Percentiles rank a stretch among this genome's conserved stretches.
phyloP scores from a whole-genome alignment of 2,329 filamentous ascomycete species.

The Trichoderma lentiforme region DNA sequence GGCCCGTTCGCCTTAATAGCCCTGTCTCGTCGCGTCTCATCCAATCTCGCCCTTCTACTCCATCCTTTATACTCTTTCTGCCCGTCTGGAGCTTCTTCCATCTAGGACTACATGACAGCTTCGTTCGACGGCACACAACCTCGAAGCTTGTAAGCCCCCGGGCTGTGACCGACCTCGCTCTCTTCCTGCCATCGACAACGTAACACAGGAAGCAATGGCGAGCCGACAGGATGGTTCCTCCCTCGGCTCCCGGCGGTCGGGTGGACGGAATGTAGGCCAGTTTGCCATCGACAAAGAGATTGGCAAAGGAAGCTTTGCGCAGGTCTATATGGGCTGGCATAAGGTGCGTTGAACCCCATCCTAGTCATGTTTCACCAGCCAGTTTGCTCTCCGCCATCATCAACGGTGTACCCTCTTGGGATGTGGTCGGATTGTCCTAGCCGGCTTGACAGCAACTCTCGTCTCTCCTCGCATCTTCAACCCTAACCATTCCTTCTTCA shows the following conservation, averaged over 20 bases:
- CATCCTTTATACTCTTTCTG: neutral
- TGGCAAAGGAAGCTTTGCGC: slow-evolving; percentile 95
- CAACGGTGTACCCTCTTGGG: neutral
- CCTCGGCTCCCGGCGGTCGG: slow-evolving; percentile 35
- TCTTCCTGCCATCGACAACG: slow-evolving; percentile 34
- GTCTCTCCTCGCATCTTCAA: neutral
- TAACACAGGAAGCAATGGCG: slow-evolving; percentile 38
- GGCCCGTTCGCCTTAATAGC: slow-evolving; percentile 22
- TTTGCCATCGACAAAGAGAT: slow-evolving; percentile 86
- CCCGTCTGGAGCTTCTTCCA: neutral
- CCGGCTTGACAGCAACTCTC: neutral
- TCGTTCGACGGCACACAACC: slow-evolving; percentile 33
- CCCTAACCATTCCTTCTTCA: neutral
- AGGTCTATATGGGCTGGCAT: slow-evolving; percentile 84
- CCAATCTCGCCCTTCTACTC: neutral
- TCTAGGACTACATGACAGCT: slow-evolving; percentile 41
- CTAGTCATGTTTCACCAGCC: neutral
- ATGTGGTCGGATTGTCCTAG: neutral
- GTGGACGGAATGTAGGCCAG: slow-evolving; percentile 56
- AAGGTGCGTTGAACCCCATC: slow-evolving; percentile 51
- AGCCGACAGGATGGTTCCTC: slow-evolving; percentile 38
- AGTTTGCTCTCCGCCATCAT: neutral
- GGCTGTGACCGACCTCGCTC: slow-evolving; percentile 32
- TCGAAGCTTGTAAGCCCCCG: slow-evolving; percentile 37
- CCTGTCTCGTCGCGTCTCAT: slow-evolving; percentile 5